Conservation (phyloP, 352 stramenopile species). For the Pythium pectinolyticum region DNA sequence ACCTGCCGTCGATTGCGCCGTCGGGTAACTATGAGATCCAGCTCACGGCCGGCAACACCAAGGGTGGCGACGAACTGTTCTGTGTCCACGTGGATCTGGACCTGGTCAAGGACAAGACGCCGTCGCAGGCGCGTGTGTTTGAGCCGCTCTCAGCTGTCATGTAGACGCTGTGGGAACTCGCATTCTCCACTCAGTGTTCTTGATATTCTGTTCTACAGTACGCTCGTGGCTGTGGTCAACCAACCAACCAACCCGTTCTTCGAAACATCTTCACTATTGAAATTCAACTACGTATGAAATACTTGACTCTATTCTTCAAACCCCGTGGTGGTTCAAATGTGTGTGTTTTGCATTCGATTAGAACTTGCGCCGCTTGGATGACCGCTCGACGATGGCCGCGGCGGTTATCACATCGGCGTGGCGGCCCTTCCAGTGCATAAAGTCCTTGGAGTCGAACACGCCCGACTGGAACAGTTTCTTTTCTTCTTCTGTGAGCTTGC, state of each 20-base stretch:
- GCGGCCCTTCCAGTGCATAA: conserved; percentile 76
- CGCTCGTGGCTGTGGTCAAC: background rate
- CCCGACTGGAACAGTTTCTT: conserved; percentile 72
- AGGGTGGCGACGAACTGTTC: conserved; percentile 54
- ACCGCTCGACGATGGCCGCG: conserved; percentile 54
- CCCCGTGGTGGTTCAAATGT: no score
- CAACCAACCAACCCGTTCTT: no score
- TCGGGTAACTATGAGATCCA: conserved; percentile 82
- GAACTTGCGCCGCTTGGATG: conserved; percentile 65
- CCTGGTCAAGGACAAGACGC: conserved; percentile 37
- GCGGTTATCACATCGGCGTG: conserved; percentile 65
- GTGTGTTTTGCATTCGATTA: background rate
- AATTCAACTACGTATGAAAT: no score
- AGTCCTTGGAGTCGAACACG: conserved; percentile 64
- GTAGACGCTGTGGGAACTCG: no score
- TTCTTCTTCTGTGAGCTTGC: conserved; percentile 66
- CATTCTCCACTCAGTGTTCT: no score
- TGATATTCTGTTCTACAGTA: background rate
- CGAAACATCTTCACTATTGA: no score
- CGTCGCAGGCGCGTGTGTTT: conserved; percentile 62
- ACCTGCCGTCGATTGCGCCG: conserved; percentile 77
- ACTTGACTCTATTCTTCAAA: no score
- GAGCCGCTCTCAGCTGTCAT: conserved; percentile 61
- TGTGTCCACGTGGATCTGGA: conserved; percentile 81
- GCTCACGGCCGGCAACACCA: conserved; percentile 54